These are phyloP conservation scores for Irpex lacteus DNA, from an alignment of 1,284 basidiomycete species.

Conservation along the genomic window DNA sequence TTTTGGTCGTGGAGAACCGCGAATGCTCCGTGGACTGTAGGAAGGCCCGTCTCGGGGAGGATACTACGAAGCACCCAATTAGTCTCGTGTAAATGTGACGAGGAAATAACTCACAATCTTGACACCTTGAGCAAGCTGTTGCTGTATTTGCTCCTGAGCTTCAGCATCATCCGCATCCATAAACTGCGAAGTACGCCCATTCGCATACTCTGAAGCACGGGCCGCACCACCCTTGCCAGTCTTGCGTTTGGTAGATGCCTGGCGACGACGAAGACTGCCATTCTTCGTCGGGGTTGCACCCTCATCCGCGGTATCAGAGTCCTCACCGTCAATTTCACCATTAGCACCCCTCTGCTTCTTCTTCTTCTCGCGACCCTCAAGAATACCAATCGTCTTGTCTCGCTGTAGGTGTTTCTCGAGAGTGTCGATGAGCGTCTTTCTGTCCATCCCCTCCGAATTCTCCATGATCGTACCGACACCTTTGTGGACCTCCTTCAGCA, in stretches of 20 bases:
- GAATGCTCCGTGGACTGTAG: conserved; percentile 63
- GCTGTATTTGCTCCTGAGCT: conserved; percentile 81
- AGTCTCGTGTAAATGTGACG: neutral
- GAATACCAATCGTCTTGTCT: conserved; percentile 79
- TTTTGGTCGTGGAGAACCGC: conserved; percentile 59
- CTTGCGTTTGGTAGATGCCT: conserved; percentile 30
- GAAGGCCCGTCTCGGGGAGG: conserved; percentile 52
- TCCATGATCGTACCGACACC: conserved; percentile 76
- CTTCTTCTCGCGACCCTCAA: conserved; percentile 66
- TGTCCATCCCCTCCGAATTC: conserved; percentile 64
- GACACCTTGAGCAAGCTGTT: conserved; percentile 73
- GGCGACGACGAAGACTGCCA: conserved; percentile 41
- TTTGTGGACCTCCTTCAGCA: conserved; percentile 82
- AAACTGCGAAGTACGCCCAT: conserved; percentile 75
- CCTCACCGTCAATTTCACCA: conserved; percentile 33
- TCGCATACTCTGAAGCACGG: conserved; percentile 42
- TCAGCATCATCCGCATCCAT: conserved; percentile 90
- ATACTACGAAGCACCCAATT: conserved; percentile 44
- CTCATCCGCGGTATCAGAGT: conserved; percentile 32
- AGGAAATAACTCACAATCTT: conserved; percentile 52
- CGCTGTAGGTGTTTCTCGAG: conserved; percentile 84
- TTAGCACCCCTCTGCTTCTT: conserved; percentile 32
- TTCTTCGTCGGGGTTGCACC: conserved; percentile 52
- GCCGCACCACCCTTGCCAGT: conserved; percentile 24
- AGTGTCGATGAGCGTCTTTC: conserved; percentile 77